Conservation (phyloP, 176 grass and related monocot genomes). For the Carex myosuroides region DNA sequence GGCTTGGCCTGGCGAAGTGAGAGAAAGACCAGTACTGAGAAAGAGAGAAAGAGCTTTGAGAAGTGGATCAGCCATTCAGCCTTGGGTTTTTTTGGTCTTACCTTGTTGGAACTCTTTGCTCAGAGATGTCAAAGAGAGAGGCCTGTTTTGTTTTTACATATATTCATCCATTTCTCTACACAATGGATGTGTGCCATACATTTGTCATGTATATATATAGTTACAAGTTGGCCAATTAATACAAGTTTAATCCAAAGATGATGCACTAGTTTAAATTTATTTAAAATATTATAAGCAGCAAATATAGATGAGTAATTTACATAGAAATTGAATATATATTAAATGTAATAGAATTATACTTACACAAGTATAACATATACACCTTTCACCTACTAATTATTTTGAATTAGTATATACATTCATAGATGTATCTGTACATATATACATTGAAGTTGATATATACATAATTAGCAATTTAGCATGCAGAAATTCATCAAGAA, state of each 20-base stretch:
- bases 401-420: no score
- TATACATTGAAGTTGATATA: not conserved
- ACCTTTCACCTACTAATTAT: not conserved
- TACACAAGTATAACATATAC: not conserved
- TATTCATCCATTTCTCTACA: not conserved
- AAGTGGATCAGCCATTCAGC: constrained; percentile 24
- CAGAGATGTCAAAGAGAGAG: constrained; percentile 10
- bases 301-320: not conserved
- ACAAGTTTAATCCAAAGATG: not conserved
- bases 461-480: not conserved
- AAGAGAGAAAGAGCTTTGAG: constrained; percentile 16
- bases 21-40: constrained; percentile 20
- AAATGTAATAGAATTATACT: not conserved
- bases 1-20: constrained; percentile 8
- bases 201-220: not conserved
- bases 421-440: no score
- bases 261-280: not conserved
- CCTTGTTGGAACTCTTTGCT: constrained; percentile 20
- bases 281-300: not conserved
- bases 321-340: not conserved
- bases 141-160: not conserved
- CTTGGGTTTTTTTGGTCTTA: constrained; percentile 19
- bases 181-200: not conserved
- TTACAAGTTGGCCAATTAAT: not conserved
- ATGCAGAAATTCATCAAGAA: not conserved